phyloP scores from a whole-genome alignment of 768 basidiomycete species.

The Ephemerocybe angulata region DNA sequence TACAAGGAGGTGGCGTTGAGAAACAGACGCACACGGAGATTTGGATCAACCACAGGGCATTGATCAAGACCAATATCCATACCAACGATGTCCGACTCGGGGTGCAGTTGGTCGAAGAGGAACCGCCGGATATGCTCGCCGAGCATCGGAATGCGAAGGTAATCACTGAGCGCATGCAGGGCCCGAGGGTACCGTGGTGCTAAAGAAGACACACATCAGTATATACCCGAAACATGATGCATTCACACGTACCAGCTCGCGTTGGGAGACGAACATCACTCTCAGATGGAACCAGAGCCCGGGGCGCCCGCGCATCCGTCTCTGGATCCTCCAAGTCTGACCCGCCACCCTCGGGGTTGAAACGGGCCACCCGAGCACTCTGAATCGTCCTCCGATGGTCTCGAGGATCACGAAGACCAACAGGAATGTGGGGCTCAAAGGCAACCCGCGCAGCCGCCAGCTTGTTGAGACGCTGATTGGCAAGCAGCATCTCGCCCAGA shows the following conservation, averaged over 20 bases:
- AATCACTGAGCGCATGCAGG: neutral
- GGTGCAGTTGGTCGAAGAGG: neutral
- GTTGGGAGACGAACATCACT: neutral
- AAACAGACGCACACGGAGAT: neutral
- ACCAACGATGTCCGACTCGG: neutral
- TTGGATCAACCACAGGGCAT: neutral
- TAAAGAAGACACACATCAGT: neutral
- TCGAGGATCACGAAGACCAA: neutral
- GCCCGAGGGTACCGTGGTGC: neutral
- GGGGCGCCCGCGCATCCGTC: neutral
- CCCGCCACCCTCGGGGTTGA: no score
- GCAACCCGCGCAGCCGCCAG: conserved; percentile 8
- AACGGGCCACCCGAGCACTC: neutral
- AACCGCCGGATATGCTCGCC: neutral
- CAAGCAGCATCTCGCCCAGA: conserved; percentile 22
- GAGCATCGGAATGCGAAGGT: neutral
- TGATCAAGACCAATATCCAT: neutral
- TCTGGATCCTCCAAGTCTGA: no score
- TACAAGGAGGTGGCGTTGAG: conserved; percentile 3
- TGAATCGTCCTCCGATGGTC: neutral
- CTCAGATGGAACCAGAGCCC: neutral
- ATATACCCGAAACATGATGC: no score
- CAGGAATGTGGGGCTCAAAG: neutral
- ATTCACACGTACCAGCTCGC: neutral
- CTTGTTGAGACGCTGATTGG: conserved; percentile 18